Evolutionary conservation across 2,329 filamentous ascomycete genomes (phyloP).

Genomic region (Epichloe scottii): DNA sequence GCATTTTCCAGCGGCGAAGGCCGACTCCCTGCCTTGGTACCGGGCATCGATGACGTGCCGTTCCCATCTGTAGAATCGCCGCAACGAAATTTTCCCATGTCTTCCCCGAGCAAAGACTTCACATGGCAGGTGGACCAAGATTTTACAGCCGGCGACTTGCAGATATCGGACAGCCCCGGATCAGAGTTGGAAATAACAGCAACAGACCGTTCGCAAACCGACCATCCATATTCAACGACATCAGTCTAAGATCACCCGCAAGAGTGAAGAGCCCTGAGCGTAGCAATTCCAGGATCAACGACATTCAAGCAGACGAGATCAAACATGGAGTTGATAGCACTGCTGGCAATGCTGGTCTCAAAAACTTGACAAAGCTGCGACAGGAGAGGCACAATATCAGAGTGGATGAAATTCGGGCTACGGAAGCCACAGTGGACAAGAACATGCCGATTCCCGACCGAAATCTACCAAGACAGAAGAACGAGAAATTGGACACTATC

Average conservation of each 20-base stretch:
- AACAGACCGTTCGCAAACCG: constrained; percentile 24
- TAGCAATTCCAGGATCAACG: constrained; percentile 32
- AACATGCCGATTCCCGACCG: constrained; percentile 20
- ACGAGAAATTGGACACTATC: constrained; percentile 38
- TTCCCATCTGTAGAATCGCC: constrained; percentile 21
- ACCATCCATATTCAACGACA: constrained; percentile 17
- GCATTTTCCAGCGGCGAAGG: constrained; percentile 16
- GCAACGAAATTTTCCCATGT: neutral
- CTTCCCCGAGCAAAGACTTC: constrained; percentile 38
- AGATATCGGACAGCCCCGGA: constrained; percentile 42
- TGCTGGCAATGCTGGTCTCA: neutral
- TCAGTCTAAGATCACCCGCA: constrained; percentile 17
- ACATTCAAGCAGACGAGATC: constrained; percentile 30
- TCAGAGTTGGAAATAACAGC: constrained; percentile 21
- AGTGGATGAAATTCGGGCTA: constrained; percentile 23
- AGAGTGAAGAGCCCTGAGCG: constrained; percentile 17
- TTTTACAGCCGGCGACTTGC: constrained; percentile 43
- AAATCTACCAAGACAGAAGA: constrained; percentile 19
- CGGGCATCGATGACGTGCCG: constrained; percentile 25
- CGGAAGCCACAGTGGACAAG: constrained; percentile 20
- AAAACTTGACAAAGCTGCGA: neutral
- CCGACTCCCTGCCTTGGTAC: constrained; percentile 24
- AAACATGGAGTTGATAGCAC: constrained; percentile 18
- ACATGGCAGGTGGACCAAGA: constrained; percentile 45
- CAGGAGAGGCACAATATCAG: neutral